Evolutionary conservation across 1,284 basidiomycete species (phyloP).

Genomic region (Ustilago vetiveriae): DNA sequence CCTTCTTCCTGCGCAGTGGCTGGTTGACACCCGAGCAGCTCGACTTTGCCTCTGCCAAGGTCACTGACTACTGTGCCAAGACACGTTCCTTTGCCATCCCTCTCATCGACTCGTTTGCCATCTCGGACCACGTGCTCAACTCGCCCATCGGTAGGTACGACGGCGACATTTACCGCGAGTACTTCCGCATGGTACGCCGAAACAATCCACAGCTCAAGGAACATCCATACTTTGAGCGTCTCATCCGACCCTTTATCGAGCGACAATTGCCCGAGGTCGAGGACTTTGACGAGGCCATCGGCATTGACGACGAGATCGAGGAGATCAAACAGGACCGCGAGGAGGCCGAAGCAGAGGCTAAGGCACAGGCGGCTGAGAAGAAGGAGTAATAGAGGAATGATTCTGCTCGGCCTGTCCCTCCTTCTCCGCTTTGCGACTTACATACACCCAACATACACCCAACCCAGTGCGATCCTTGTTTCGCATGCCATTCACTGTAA

Average conservation of each 20-base stretch:
- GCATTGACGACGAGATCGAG: constrained; percentile 70
- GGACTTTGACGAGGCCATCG: constrained; percentile 67
- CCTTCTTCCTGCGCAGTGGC: constrained; percentile 70
- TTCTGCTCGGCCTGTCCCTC: background rate
- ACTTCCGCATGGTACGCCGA: constrained; percentile 59
- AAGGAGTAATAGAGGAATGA: constrained; percentile 11
- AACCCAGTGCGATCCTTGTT: too few relatives aligned
- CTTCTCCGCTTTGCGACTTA: background rate
- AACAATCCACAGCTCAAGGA: constrained; percentile 65
- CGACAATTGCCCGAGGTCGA: constrained; percentile 68
- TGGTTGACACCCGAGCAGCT: constrained; percentile 69
- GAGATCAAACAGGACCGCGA: constrained; percentile 64
- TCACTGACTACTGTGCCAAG: constrained; percentile 70
- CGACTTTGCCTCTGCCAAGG: constrained; percentile 69
- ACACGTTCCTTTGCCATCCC: constrained; percentile 70
- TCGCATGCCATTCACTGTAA: too few relatives aligned
- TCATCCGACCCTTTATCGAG: constrained; percentile 72
- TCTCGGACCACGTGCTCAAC: constrained; percentile 73
- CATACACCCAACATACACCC: too few relatives aligned
- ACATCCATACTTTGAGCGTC: constrained; percentile 71
- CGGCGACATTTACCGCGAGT: constrained; percentile 64
- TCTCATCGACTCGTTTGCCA: constrained; percentile 71
- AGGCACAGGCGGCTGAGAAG: constrained; percentile 33
- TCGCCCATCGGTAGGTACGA: constrained; percentile 70
- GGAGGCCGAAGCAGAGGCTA: constrained; percentile 58